These are phyloP conservation scores for Dictyostelium intermedium DNA, from an alignment of 78 protist genomes.

Conservation along the genomic window DNA sequence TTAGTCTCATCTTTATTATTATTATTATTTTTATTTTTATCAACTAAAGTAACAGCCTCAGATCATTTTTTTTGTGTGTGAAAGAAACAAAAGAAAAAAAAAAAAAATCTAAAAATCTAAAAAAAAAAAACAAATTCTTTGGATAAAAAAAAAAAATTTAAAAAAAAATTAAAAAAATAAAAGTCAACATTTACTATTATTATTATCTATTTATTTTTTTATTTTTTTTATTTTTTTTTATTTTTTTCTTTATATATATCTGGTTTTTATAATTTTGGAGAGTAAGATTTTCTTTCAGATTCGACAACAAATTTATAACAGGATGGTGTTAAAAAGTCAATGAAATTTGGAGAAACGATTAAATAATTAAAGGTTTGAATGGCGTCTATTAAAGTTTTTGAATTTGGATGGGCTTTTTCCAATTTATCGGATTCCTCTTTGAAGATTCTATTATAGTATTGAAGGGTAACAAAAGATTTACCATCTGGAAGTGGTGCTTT, in stretches of 20 bases:
- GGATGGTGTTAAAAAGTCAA: constrained; percentile 65
- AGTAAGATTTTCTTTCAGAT: background rate
- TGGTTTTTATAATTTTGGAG: background rate
- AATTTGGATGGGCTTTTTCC: background rate
- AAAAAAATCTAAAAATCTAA: too few species aligned
- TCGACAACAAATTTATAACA: constrained; percentile 7
- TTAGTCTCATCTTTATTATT: background rate
- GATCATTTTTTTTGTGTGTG: too few species aligned
- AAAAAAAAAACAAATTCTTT: too few species aligned
- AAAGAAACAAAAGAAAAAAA: too few species aligned
- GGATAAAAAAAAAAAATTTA: too few species aligned
- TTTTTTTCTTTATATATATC: background rate
- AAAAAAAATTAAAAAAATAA: too few species aligned
- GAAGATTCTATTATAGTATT: background rate
- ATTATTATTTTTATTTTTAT: background rate
- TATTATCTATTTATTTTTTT: too few species aligned
- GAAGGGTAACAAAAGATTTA: background rate
- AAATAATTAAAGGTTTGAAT: constrained; percentile 14
- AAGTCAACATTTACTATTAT: too few species aligned
- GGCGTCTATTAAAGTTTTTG: constrained; percentile 2
- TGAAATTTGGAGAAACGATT: constrained; percentile 35
- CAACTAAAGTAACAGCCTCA: background rate
- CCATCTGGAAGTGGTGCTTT: background rate
- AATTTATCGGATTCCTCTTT: background rate
- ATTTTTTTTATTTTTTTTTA: background rate